Evolutionary conservation across 306 rosid species (phyloP).

Genomic region (Fragaria ananassa): DNA sequence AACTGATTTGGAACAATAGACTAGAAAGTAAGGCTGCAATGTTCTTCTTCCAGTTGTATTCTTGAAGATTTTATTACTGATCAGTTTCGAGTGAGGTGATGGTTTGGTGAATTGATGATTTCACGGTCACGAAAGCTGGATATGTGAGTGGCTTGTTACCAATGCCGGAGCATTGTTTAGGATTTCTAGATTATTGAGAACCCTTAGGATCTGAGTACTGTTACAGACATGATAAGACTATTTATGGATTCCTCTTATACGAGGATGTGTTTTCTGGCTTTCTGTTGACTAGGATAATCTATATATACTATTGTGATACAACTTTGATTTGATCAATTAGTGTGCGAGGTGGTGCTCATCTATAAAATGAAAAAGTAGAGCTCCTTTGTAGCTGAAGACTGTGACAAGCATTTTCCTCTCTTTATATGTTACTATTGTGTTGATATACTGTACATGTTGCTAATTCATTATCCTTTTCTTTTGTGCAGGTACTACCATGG

Average conservation of each 20-base stretch:
- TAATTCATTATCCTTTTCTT: slow-evolving; percentile 10
- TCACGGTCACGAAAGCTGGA: no score
- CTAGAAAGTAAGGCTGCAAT: neutral
- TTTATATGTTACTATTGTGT: neutral
- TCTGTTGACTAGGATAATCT: neutral
- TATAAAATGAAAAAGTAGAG: neutral
- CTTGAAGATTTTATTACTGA: neutral
- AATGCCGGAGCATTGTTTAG: neutral
- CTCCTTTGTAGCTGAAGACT: neutral
- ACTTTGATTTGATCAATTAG: neutral
- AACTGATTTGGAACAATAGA: neutral
- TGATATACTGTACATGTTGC: neutral
- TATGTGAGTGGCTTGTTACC: neutral
- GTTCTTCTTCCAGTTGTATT: neutral
- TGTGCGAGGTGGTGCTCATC: neutral
- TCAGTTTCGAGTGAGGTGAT: neutral
- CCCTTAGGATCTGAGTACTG: neutral
- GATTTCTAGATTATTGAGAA: neutral
- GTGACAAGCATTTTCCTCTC: neutral
- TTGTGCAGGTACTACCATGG: slow-evolving; percentile 18
- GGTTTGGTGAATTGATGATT: neutral
- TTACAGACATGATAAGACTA: neutral
- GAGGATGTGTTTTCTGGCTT: neutral
- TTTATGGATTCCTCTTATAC: neutral
- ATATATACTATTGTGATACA: neutral